Base-by-base conservation (phyloP, 257 asterid genomes). In the Paraleonurus japonicus region DNA sequence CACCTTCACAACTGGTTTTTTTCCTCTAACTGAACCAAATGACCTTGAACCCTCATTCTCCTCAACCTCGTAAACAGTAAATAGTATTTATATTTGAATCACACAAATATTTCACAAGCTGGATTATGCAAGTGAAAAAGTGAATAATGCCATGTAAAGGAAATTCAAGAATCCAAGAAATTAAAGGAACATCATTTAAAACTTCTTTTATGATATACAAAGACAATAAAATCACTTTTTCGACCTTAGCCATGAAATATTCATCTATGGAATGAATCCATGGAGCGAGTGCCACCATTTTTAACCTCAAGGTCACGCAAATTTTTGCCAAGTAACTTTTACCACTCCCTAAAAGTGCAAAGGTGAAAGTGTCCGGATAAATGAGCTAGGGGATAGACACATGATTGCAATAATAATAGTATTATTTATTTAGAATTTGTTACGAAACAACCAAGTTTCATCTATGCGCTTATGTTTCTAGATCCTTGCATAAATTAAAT, bases 201-300 rank as follows among this genome's bases (percentile, higher is more conserved):
- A n/a, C n/a, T n/a, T n/a, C n/a, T n/a, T n/a, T n/a, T n/a, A n/a
- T n/a, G n/a, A n/a, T n/a, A n/a, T n/a, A n/a, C n/a, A n/a, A n/a
- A n/a, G n/a, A n/a, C n/a, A 75, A 59, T 30, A 20, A 54, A 64
- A 66, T 23, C 68, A 94, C 96, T 96, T 91, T 91, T 80, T 91
- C 99, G 79, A 90, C 96, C 89, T 94, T 97, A 50, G 90, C 84
- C 97, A 91, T 94, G 86, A 94, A 94, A 86, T 94, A 94, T 70
- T 94, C 99, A 84, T 94, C 97, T 86, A 91, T 91, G 39, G 99
- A 89, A 81, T 91, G 92, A 67, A 94, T 89, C 54, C 99, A 82
- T 48, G 99, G 97, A 65, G 90, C 97, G n/a, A n/a, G n/a, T n/a
- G n/a, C n/a, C n/a, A n/a, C n/a, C n/a, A n/a, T n/a, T n/a, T n/a